These are phyloP conservation scores for Microcyclosporella mali DNA, from an alignment of 2,329 filamentous ascomycete species.

Conservation along the genomic window DNA sequence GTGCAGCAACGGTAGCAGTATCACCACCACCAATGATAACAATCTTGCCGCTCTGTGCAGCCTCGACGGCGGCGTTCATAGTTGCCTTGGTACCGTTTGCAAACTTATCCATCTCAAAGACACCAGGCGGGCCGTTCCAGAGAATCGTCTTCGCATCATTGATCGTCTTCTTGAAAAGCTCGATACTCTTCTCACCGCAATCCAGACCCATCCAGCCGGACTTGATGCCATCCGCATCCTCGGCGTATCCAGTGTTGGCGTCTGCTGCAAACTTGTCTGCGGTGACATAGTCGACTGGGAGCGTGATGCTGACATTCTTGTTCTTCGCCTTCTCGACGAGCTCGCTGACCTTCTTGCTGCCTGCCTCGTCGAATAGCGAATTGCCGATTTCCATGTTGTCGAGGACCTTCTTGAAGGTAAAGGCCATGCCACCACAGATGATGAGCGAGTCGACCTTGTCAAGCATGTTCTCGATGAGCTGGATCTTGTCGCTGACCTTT, in stretches of 20 bases:
- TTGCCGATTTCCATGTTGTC: slow-evolving; percentile 82
- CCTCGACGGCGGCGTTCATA: slow-evolving; percentile 79
- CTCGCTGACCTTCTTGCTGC: slow-evolving; percentile 80
- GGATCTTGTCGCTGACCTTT: slow-evolving; percentile 99
- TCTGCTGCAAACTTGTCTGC: slow-evolving; percentile 90
- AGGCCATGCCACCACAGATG: slow-evolving; percentile 97
- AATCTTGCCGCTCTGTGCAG: slow-evolving; percentile 77
- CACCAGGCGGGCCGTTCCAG: slow-evolving; percentile 96
- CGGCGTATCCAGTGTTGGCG: slow-evolving; percentile 72
- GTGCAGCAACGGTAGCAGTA: slow-evolving; percentile 94
- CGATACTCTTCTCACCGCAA: slow-evolving; percentile 80
- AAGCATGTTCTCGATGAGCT: slow-evolving; percentile 97
- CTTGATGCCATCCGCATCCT: slow-evolving; percentile 81
- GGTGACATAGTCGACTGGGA: slow-evolving; percentile 92
- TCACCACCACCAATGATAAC: slow-evolving; percentile 99
- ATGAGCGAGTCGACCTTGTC: slow-evolving; percentile 96
- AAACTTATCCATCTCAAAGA: slow-evolving; percentile 96
- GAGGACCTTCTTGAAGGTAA: slow-evolving; percentile 99
- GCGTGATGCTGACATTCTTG: slow-evolving; percentile 90
- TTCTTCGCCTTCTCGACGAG: slow-evolving; percentile 94
- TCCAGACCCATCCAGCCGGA: slow-evolving; percentile 98
- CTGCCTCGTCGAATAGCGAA: slow-evolving; percentile 88
- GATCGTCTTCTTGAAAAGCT: slow-evolving; percentile 84
- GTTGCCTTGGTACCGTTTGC: slow-evolving; percentile 87
- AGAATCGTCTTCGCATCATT: slow-evolving; percentile 88